phyloP scores from a whole-genome alignment of 495 filamentous ascomycete genomes.

The Aspergillus incahuasiensis region DNA sequence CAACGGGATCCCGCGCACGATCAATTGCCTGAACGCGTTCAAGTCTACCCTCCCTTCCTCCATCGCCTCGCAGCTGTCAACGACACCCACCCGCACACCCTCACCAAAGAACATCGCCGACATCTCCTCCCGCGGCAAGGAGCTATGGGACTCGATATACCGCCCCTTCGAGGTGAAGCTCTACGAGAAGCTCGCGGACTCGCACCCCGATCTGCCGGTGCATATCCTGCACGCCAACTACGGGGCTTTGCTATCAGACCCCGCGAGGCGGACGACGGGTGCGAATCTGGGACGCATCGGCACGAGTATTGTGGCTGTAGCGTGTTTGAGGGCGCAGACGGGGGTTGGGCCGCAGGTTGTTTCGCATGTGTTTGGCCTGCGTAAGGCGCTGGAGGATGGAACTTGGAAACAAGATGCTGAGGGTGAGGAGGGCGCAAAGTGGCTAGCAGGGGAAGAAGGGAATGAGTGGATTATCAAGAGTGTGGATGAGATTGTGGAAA shows the following conservation, averaged over 20 bases:
- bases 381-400: conserved; percentile 68
- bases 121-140: conserved; percentile 51
- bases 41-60: conserved; percentile 46
- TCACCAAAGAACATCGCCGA: conserved; percentile 45
- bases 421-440: conserved; percentile 50
- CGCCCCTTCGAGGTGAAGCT: conserved; percentile 65
- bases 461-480: conserved; percentile 65
- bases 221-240: conserved; percentile 68
- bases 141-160: conserved; percentile 71
- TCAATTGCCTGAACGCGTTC: conserved; percentile 72
- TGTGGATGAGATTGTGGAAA: conserved; percentile 63
- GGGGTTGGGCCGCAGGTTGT: conserved; percentile 75
- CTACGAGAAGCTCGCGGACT: conserved; percentile 56
- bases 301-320: conserved; percentile 64
- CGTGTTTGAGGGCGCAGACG: conserved; percentile 67
- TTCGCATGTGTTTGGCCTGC: conserved; percentile 68
- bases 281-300: conserved; percentile 56
- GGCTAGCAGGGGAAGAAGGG: conserved; percentile 69
- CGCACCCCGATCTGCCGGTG: conserved; percentile 76
- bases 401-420: conserved; percentile 50
- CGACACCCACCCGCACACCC: conserved; percentile 44
- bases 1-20: conserved; percentile 77
- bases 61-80: conserved; percentile 42
- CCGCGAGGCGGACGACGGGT: conserved; percentile 49
- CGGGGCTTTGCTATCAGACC: conserved; percentile 63